A percentile compares a stretch with the other conserved stretches of the same genome.
phyloP scores from a whole-genome alignment of 2,329 filamentous ascomycete genomes.

The Calonectria hongkongensis region DNA sequence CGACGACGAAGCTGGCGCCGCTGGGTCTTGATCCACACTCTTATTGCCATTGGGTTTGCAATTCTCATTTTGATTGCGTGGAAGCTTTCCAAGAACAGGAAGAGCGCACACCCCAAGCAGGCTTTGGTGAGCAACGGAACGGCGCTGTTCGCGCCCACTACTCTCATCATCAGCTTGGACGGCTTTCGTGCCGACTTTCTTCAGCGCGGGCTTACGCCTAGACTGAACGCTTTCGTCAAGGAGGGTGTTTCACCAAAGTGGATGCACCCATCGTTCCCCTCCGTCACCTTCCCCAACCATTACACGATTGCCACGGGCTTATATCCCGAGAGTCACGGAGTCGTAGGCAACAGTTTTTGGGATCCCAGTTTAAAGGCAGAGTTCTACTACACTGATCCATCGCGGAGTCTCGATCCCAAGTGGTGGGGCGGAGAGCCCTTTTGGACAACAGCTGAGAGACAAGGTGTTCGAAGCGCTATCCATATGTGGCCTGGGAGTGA shows the following conservation, averaged over 20 bases:
- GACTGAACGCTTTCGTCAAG: slow-evolving; percentile 84
- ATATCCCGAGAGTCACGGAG: slow-evolving; percentile 93
- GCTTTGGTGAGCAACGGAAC: slow-evolving; percentile 84
- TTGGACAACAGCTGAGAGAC: slow-evolving; percentile 93
- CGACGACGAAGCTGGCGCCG: slow-evolving; percentile 73
- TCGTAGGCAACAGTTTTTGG: slow-evolving; percentile 97
- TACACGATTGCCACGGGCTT: slow-evolving; percentile 94
- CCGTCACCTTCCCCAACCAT: slow-evolving; percentile 97
- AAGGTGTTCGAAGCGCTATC: slow-evolving; percentile 85
- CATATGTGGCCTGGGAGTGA: slow-evolving; percentile 99
- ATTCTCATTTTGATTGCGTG: slow-evolving; percentile 75
- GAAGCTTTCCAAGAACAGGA: slow-evolving; percentile 73
- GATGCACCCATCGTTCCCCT: slow-evolving; percentile 96
- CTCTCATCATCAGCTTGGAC: slow-evolving; percentile 94
- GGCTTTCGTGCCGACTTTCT: slow-evolving; percentile 97
- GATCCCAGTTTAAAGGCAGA: slow-evolving; percentile 85
- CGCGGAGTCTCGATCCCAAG: slow-evolving; percentile 85
- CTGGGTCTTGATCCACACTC: slow-evolving; percentile 72
- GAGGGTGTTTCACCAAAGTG: slow-evolving; percentile 92
- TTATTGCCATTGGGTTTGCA: slow-evolving; percentile 72
- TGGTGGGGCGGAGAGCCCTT: slow-evolving; percentile 98
- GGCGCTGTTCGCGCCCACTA: slow-evolving; percentile 91
- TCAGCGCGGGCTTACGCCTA: slow-evolving; percentile 87
- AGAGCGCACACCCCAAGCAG: slow-evolving; percentile 54
- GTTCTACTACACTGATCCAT: slow-evolving; percentile 90